Conservation (phyloP, 2,329 filamentous ascomycete genomes). For the Sarocladium oryzae region DNA sequence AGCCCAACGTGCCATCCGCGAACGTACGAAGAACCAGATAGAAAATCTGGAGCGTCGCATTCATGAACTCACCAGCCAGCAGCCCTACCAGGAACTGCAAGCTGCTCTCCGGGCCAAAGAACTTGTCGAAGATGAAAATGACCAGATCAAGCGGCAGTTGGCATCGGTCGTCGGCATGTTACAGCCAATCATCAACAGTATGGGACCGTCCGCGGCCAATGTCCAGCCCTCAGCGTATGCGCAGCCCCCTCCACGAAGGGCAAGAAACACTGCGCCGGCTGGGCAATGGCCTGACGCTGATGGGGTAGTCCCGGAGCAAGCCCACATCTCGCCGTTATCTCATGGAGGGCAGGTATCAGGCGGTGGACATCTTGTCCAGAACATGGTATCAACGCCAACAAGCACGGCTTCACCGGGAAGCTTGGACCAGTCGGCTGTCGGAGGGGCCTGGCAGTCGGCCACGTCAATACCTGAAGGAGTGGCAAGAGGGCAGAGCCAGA, state of each 20-base stretch:
- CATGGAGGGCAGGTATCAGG: not conserved
- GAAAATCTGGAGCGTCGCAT: constrained; percentile 68
- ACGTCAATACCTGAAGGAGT: constrained; percentile 8
- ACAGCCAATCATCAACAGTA: constrained; percentile 45
- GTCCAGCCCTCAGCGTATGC: not conserved
- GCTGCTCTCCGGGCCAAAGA: constrained; percentile 69
- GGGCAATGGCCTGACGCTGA: not conserved
- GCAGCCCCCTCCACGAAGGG: not conserved
- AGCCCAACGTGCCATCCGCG: constrained; percentile 76
- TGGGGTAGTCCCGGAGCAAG: not conserved
- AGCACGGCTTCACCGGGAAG: constrained; percentile 31
- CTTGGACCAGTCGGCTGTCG: constrained; percentile 15
- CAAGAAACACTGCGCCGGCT: not conserved
- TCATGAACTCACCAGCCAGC: constrained; percentile 67
- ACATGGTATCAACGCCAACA: constrained; percentile 27
- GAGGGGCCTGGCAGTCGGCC: not conserved
- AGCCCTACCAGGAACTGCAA: constrained; percentile 80
- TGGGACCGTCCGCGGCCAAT: not conserved
- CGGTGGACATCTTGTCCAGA: constrained; percentile 17
- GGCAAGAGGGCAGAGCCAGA: constrained; percentile 31
- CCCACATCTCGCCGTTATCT: not conserved
- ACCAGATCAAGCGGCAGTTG: constrained; percentile 65
- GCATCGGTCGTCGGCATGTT: constrained; percentile 58
- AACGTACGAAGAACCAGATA: constrained; percentile 75
- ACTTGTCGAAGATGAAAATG: constrained; percentile 70